These are phyloP conservation scores for Cyberlindnera euphorbiae DNA, from an alignment of 805 yeast genomes.

Conservation along the genomic window DNA sequence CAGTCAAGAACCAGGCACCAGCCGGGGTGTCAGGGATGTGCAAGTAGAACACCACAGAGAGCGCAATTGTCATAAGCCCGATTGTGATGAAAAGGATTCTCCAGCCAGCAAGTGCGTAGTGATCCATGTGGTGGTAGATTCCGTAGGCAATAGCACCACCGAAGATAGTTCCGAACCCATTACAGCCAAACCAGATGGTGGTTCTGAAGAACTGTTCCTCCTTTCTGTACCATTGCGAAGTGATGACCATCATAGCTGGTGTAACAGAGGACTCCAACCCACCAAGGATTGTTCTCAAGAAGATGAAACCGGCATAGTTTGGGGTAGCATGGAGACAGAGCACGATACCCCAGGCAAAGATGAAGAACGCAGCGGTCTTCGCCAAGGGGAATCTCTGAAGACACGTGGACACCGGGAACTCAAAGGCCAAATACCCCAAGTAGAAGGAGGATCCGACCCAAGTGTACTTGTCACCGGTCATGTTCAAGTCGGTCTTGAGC, in stretches of 20 bases:
- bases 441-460: constrained; percentile 58
- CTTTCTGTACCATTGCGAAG: constrained; percentile 52
- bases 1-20: constrained; percentile 40
- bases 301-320: constrained; percentile 33
- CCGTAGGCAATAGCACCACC: constrained; percentile 56
- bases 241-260: constrained; percentile 51
- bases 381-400: constrained; percentile 56
- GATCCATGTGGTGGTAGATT: constrained; percentile 31
- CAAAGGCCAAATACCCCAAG: constrained; percentile 57
- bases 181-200: constrained; percentile 38
- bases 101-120: constrained; percentile 49
- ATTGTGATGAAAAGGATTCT: constrained; percentile 50
- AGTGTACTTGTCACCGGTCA: constrained; percentile 40
- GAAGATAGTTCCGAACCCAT: constrained; percentile 42
- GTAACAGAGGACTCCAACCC: constrained; percentile 46
- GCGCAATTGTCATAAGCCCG: constrained; percentile 55
- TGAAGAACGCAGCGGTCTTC: constrained; percentile 40
- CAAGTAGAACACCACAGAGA: constrained; percentile 41
- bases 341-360: constrained; percentile 56
- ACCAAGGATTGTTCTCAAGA: constrained; percentile 46
- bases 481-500: constrained; percentile 37
- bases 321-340: constrained; percentile 41
- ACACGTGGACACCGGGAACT: constrained; percentile 40
- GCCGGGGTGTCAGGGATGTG: constrained; percentile 55
- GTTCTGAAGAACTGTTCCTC: constrained; percentile 39